phyloP scores from a whole-genome alignment of 2,329 filamentous ascomycete species.

The Biscogniauxia sp. region DNA sequence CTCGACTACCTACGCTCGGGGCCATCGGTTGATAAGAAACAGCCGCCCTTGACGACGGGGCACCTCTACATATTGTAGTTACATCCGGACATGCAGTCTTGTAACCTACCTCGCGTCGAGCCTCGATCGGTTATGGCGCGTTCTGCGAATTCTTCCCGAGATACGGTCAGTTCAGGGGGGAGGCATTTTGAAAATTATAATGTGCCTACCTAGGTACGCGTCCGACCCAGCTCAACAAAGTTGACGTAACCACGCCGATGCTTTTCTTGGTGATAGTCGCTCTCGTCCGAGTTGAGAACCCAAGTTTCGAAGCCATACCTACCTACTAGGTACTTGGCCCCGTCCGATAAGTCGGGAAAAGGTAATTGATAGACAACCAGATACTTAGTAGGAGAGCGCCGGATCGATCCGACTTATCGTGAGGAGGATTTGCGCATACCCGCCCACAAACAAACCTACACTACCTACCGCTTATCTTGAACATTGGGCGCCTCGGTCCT shows the following conservation, averaged over 20 bases:
- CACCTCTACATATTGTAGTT: background rate
- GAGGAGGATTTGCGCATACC: background rate
- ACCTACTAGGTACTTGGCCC: too few relatives aligned
- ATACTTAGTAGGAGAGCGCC: background rate
- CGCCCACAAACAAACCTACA: background rate
- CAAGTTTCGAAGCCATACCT: background rate
- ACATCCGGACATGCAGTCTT: background rate
- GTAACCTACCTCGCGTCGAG: background rate
- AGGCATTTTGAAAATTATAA: too few relatives aligned
- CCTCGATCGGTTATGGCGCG: background rate
- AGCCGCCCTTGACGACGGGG: background rate
- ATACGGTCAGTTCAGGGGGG: background rate
- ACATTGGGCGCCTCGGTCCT: background rate
- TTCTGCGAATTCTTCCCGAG: background rate
- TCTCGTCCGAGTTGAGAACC: background rate
- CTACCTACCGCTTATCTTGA: background rate
- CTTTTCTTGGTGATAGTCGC: background rate
- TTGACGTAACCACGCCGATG: background rate
- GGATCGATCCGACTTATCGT: background rate
- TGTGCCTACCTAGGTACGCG: too few relatives aligned
- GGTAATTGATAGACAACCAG: background rate
- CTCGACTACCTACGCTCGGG: background rate
- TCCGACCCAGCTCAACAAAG: background rate
- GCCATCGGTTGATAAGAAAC: background rate
- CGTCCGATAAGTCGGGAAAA: background rate